These are phyloP conservation scores for Lodderomyces pseudojiufengensis DNA, from an alignment of 1,139 yeast species.

Conservation along the genomic window DNA sequence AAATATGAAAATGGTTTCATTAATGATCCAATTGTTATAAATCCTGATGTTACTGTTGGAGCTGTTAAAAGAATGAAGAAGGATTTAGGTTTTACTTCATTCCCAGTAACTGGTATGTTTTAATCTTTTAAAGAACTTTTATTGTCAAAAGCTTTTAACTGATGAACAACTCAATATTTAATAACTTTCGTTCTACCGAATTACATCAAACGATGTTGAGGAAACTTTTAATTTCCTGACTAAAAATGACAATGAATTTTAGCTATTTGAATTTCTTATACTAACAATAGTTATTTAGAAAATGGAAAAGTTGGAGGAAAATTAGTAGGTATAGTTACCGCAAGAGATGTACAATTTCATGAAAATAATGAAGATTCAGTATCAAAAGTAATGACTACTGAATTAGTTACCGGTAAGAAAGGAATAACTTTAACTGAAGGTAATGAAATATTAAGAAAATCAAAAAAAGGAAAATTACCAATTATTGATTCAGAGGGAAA, in stretches of 20 bases:
- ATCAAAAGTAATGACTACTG: slow-evolving; percentile 84
- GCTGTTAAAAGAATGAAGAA: slow-evolving; percentile 73
- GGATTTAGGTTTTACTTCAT: slow-evolving; percentile 87
- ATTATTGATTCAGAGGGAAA: slow-evolving; percentile 76
- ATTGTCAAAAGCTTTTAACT: slow-evolving; percentile 19
- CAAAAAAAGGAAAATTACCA: slow-evolving; percentile 97
- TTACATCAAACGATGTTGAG: slow-evolving; percentile 96
- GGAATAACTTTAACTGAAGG: slow-evolving; percentile 85
- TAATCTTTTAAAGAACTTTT: slow-evolving; percentile 9
- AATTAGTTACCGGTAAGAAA: slow-evolving; percentile 75
- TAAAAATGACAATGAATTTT: slow-evolving; percentile 1
- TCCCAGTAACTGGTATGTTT: slow-evolving; percentile 98
- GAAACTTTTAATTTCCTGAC: slow-evolving; percentile 46
- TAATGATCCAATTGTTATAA: slow-evolving; percentile 84
- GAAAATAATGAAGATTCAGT: slow-evolving; percentile 64
- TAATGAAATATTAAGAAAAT: slow-evolving; percentile 82
- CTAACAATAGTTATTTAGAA: slow-evolving; percentile 49
- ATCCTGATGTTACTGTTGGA: slow-evolving; percentile 73
- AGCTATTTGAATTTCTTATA: background rate
- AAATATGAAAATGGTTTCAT: slow-evolving; percentile 97
- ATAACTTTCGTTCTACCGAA: slow-evolving; percentile 99
- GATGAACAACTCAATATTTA: slow-evolving; percentile 57
- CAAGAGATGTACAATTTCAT: slow-evolving; percentile 95
- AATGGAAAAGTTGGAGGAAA: slow-evolving; percentile 85
- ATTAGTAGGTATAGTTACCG: slow-evolving; percentile 90